Base-by-base conservation (phyloP, 371 early-diverging fungal species). In the Mucor piriformis region DNA sequence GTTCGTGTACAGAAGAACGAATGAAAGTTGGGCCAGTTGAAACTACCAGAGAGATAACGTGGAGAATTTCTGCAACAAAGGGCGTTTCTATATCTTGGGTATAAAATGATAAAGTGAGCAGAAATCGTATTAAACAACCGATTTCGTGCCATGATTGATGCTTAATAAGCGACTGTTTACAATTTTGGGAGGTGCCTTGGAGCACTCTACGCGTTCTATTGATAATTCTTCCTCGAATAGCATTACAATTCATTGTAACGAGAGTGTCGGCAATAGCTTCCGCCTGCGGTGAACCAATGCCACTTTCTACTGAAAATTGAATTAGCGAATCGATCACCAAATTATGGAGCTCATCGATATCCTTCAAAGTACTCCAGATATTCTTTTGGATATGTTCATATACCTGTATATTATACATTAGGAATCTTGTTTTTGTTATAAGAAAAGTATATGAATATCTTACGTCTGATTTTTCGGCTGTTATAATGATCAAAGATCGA, bases 141-240 rank as follows among this genome's bases (percentile, higher is more conserved):
- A 96, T 92, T 66, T 95, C 92, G 10, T 78, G 75, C 95, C 94
- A 95, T 27, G 88, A 78, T 40, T 85, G 75, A 64, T 94, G 95
- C 15, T 91, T 87, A 1, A 88, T 79, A 25, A 94, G 66, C 16
- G 79, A 70, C 10, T 78, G 59, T 33, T 79, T 79, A 43, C 86
- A 85, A 55, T 81, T 78, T 46, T 84, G 65, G 21, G 88, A 86
- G 0, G 92, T 93, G 54, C 79, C 70, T 23, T 76, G 69, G 32
- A 90, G 74, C 29, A 88, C 87, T 64, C 86, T 86, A 56, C 95
- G 84, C 47, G 92, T 70, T 7, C 88, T 80, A 6, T 83, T 72
- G 24, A 93, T 83, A 15, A 95, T 71, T 64, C 91, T 91, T 61
- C 89, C 91, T 8, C 92, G 79, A 35, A 88, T 84, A 43, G 88